phyloP scores from a whole-genome alignment of 139 green algal species.

The Deuterostichococcus epilithicus region DNA sequence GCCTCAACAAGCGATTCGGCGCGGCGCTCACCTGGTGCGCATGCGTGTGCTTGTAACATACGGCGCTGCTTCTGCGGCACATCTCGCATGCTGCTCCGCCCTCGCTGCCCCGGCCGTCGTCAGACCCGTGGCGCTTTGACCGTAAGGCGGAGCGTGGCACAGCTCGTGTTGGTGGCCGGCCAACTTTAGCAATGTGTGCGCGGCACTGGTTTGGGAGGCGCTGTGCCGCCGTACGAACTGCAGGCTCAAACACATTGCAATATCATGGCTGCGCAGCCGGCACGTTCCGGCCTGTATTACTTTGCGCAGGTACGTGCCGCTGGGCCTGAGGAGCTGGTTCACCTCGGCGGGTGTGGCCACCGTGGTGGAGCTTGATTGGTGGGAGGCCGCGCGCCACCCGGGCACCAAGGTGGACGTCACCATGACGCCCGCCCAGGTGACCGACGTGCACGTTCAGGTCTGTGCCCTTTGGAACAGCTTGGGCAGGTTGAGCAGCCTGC shows the following conservation, averaged over 20 bases:
- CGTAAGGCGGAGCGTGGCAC: too few relatives aligned
- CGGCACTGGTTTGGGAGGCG: too few relatives aligned
- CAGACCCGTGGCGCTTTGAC: too few relatives aligned
- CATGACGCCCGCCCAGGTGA: conserved; percentile 36
- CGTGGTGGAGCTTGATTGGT: conserved; percentile 78
- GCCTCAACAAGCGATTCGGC: conserved; percentile 45
- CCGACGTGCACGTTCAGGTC: neutral
- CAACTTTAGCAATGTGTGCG: too few relatives aligned
- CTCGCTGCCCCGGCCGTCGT: too few relatives aligned
- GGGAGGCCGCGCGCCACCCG: conserved; percentile 50
- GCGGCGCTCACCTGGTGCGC: conserved; percentile 29
- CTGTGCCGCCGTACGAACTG: too few relatives aligned
- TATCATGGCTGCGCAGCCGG: neutral
- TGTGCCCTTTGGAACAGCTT: too few relatives aligned
- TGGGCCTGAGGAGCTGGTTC: conserved; percentile 67
- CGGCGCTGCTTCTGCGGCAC: too few relatives aligned
- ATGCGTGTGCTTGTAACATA: too few relatives aligned
- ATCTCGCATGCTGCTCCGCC: too few relatives aligned
- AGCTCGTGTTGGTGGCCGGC: too few relatives aligned
- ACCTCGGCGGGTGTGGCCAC: conserved; percentile 29
- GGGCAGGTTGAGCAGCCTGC: too few relatives aligned
- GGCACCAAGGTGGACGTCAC: conserved; percentile 23
- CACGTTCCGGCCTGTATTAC: neutral
- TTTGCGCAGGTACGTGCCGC: conserved; percentile 62
- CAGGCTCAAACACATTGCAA: neutral